Evolutionary conservation across 2,329 filamentous ascomycete species (phyloP), one percentile per base, ranked within the genome.

Genomic region (Diaporthe sp.): DNA sequence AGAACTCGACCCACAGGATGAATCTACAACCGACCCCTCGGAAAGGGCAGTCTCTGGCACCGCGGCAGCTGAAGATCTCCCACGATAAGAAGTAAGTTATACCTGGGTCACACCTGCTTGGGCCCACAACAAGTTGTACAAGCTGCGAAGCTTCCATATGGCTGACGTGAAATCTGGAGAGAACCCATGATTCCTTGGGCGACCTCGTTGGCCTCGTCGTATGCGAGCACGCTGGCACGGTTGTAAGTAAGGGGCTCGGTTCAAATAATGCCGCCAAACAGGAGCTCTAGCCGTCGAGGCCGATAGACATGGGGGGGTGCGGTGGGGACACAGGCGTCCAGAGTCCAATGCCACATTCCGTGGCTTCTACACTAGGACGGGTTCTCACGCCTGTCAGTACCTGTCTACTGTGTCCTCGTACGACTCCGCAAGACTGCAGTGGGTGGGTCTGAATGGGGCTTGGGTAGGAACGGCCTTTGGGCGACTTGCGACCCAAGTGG

Each of bases 361-460:
- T 47, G 25, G 27, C 27, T 32, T n/a, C 42, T 32, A n/a, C n/a
- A n/a, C n/a, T n/a, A 17, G 42, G 39, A 50, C 30, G 42, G 42
- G 6, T 35, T 65, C 42, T 32, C 27, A 17, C 25, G 59, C 39
- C 12, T 15, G 15, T n/a, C n/a, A n/a, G n/a, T n/a, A n/a, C 42
- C 17, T 44, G 42, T 9, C 7, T 44, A n/a, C n/a, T n/a, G 39
- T 42, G 61, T 32, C 12, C 61, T 66, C 44, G 61, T 50, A 35
- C 42, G 44, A 66, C 61, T 37, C 61, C 61, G 32, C 61, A 47
- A 27, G 61, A 65, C 61, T 12, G 22, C 19, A 25, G 32, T 6
- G 63, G 22, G 63, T 66, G 63, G 63, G 44, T 27, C 63, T 25
- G 13, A 19, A 66, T 66, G 63, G 63, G 63, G 19, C 63, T 66